These are phyloP conservation scores for Rubia tinctorum DNA, from an alignment of 305 asterid species.

Conservation along the genomic window DNA sequence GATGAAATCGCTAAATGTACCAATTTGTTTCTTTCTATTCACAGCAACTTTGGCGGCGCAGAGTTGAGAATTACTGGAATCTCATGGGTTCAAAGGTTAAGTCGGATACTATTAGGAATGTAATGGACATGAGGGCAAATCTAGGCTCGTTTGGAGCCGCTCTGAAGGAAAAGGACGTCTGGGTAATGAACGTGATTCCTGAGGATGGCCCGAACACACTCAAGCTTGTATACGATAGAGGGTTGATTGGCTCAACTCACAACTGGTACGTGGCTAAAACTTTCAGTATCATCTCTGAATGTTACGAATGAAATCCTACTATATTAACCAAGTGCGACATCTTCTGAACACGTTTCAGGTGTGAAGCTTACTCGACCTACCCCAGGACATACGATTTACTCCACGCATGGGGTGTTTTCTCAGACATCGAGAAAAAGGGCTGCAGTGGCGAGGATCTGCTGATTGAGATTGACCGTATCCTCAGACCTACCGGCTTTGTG, in stretches of 20 bases:
- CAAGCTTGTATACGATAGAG: constrained; percentile 85
- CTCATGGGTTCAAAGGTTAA: constrained; percentile 73
- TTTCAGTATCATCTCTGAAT: neutral
- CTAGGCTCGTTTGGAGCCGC: constrained; percentile 96
- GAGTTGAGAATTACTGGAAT: constrained; percentile 78
- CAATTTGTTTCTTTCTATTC: constrained; percentile 16
- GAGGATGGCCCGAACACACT: constrained; percentile 95
- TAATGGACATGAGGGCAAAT: constrained; percentile 98
- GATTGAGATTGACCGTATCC: constrained; percentile 86
- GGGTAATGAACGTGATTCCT: constrained; percentile 97
- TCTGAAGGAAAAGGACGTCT: constrained; percentile 78
- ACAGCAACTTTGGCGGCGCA: constrained; percentile 82
- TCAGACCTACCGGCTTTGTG: constrained; percentile 83
- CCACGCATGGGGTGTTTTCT: constrained; percentile 76
- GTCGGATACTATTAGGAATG: constrained; percentile 62
- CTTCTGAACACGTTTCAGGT: constrained; percentile 42
- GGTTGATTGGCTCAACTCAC: constrained; percentile 82
- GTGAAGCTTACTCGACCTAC: constrained; percentile 88
- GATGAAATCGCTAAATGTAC: constrained; percentile 10
- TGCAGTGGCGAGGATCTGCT: constrained; percentile 89
- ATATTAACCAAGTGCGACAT: neutral
- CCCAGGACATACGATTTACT: constrained; percentile 83
- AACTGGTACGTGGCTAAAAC: constrained; percentile 51
- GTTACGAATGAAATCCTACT: neutral
- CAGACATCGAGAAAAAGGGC: constrained; percentile 89